A percentile compares a stretch with the other conserved stretches of the same genome.
Conservation (phyloP, 2,329 filamentous ascomycete species). For the Hawksworthiomyces lignivorus region DNA sequence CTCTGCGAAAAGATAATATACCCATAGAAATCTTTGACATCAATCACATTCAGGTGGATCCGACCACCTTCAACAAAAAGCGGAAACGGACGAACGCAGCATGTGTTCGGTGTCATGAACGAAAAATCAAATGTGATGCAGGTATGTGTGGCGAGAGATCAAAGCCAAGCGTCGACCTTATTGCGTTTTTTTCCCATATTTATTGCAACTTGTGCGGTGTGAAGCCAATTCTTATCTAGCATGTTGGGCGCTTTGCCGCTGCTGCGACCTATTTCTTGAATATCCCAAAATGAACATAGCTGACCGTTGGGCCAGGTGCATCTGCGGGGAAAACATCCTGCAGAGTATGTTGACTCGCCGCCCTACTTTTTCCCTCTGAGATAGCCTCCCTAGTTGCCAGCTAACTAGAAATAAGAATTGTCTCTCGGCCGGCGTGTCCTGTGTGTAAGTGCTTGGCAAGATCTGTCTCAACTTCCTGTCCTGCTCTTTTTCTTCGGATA, state of each 20-base stretch:
- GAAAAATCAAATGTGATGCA: slow-evolving; percentile 11
- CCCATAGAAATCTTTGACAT: slow-evolving; percentile 5
- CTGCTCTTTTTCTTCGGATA: too few relatives aligned
- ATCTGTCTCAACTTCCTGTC: too few relatives aligned
- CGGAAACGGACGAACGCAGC: slow-evolving; percentile 9
- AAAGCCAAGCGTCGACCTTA: background rate
- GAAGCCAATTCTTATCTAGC: too few relatives aligned
- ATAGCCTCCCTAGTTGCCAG: too few relatives aligned
- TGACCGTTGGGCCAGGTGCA: background rate
- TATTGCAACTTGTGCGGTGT: too few relatives aligned
- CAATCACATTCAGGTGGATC: slow-evolving; percentile 12
- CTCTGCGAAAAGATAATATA: too few relatives aligned
- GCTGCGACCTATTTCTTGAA: too few relatives aligned
- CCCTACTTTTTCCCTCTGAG: too few relatives aligned
- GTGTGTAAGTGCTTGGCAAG: slow-evolving; percentile 8
- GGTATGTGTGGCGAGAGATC: slow-evolving; percentile 1
- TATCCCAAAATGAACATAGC: too few relatives aligned
- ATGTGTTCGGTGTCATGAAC: slow-evolving; percentile 13
- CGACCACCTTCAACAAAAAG: slow-evolving; percentile 12
- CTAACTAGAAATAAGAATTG: background rate
- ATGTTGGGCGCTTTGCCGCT: too few relatives aligned
- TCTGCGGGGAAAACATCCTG: slow-evolving; percentile 5
- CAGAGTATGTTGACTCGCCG: slow-evolving; percentile 3
- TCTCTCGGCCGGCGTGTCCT: background rate
- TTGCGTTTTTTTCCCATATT: too few relatives aligned